These are phyloP conservation scores for Jamesozyma piceae DNA, from an alignment of 805 yeast genomes.

Conservation along the genomic window DNA sequence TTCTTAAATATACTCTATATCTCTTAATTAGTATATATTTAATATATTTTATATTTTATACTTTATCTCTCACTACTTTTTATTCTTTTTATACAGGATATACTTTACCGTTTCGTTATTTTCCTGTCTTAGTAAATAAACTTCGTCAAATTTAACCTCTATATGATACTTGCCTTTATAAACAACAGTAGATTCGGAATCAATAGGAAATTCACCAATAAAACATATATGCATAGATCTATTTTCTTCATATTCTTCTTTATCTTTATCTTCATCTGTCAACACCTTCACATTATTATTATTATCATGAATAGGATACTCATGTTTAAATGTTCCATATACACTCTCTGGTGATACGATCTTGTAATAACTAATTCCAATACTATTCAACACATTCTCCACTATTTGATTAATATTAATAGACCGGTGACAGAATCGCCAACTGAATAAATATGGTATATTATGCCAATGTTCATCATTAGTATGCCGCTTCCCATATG, in stretches of 20 bases:
- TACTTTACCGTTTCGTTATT: constrained; percentile 22
- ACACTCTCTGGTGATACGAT: constrained; percentile 17
- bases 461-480: constrained; percentile 18
- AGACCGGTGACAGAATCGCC: constrained; percentile 21
- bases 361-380: constrained; percentile 23
- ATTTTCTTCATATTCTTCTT: background rate
- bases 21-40: too few species aligned
- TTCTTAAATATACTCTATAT: too few species aligned
- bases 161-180: constrained; percentile 28
- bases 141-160: constrained; percentile 23
- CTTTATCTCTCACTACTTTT: too few species aligned
- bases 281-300: constrained; percentile 6
- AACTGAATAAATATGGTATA: constrained; percentile 19
- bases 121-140: constrained; percentile 24
- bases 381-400: constrained; percentile 10
- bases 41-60: too few species aligned
- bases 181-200: constrained; percentile 14
- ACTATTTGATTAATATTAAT: constrained; percentile 13
- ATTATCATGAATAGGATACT: constrained; percentile 17
- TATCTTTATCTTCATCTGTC: constrained; percentile 1
- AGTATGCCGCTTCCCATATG: constrained; percentile 3
- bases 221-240: constrained; percentile 26
- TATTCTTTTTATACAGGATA: constrained; percentile 18
- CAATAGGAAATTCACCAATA: constrained; percentile 22
- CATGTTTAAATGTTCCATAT: constrained; percentile 23